Evolutionary conservation across 768 basidiomycete species (phyloP), one percentile per base, ranked within the genome.

Genomic region (Lactarius sp.): DNA sequence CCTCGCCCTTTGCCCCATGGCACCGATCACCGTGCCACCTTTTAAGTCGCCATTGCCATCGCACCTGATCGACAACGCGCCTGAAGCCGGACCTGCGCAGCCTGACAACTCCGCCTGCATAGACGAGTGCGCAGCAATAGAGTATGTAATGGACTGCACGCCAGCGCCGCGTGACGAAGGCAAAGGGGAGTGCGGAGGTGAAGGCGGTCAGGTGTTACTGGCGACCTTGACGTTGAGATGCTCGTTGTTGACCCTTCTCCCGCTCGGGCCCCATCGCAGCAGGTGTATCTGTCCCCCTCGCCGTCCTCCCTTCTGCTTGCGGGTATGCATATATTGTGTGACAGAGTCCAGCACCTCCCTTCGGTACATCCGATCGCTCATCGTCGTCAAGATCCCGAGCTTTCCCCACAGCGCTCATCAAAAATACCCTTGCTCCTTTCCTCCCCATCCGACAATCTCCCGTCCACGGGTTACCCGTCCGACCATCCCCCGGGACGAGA

Each of bases 351-450:
- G 14, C 16, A 14, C 56, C 31, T 0, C 46, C 46, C 2, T 31
- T n/a, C 16, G 31, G 18, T n/a, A 16, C 57, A 2, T 33, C 31
- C 52, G 16, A n/a, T 14, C 16, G 27, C 31, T 47, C 57, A 1
- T 59, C 52, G 31, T 53, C 56, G 33, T 63, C 56, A 3, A 41
- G 22, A 6, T 52, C 56, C 51, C 34, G n/a, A 8, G 50, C 9
- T 22, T 22, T 7, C 51, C 1, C 3, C 44, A 9, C 27, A 9
- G n/a, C 52, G 33, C 27, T 10, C 14, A 5, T 52, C 61, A 16
- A 63, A 49, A 6, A 58, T 56, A 2, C 62, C 62, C 8, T 42
- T 63, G 13, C 59, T 59, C 37, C 62, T 54, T 33, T 56, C 62
- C 37, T 59, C 56, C 5, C 56, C 62, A 3, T 47, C 62, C 13